phyloP scores from a whole-genome alignment of 1,139 yeast genomes.

The Debaryomycetaceae sp. region DNA sequence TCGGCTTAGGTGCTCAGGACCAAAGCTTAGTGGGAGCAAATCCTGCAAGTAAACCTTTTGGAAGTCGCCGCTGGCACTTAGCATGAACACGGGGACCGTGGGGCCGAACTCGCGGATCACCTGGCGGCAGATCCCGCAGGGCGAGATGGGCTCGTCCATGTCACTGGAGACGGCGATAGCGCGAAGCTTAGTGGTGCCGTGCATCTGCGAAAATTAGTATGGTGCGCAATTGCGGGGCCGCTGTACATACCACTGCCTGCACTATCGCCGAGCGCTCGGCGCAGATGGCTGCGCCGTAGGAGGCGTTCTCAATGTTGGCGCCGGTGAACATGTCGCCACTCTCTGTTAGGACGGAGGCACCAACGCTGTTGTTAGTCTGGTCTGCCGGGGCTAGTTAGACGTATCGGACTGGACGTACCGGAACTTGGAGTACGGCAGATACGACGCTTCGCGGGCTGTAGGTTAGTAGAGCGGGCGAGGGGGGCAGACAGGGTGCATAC shows the following conservation, averaged over 20 bases:
- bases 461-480: conserved; percentile 11
- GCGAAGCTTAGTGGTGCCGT: conserved; percentile 42
- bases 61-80: conserved; percentile 29
- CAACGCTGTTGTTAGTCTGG: conserved; percentile 54
- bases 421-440: conserved; percentile 82
- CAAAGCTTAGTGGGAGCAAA: conserved; percentile 78
- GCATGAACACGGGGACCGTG: conserved; percentile 58
- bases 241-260: conserved; percentile 49
- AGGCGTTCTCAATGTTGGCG: conserved; percentile 90
- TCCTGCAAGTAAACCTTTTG: conserved; percentile 50
- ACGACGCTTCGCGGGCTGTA: conserved; percentile 52
- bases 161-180: conserved; percentile 76
- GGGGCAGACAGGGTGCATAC: conserved; percentile 16
- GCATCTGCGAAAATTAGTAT: conserved; percentile 21
- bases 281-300: conserved; percentile 84
- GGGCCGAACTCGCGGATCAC: conserved; percentile 70
- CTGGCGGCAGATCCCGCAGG: conserved; percentile 95
- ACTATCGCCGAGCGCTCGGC: conserved; percentile 84
- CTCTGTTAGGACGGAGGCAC: conserved; percentile 62
- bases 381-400: neutral
- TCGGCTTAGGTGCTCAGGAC: conserved; percentile 65
- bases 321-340: conserved; percentile 55
- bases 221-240: neutral
- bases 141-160: conserved; percentile 57
- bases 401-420: conserved; percentile 32